These are phyloP conservation scores for Pelargonium citronellum DNA, from an alignment of 441 rosid species.

Conservation along the genomic window DNA sequence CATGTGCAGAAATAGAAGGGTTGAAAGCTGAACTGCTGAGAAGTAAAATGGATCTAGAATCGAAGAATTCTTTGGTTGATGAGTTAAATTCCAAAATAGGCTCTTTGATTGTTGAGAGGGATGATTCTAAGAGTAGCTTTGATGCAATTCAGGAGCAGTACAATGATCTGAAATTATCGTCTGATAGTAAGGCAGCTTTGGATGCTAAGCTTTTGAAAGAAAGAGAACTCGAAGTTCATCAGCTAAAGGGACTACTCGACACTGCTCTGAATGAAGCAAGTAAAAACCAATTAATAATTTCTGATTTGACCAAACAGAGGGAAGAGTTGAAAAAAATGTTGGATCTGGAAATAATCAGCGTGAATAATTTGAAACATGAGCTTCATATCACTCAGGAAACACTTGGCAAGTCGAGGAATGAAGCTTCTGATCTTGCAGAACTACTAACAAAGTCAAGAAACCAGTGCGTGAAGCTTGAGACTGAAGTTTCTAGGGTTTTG, in stretches of 20 bases:
- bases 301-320: slow-evolving; percentile 45
- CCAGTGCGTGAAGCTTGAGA: slow-evolving; percentile 47
- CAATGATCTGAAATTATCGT: slow-evolving; percentile 47
- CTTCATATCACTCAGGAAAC: slow-evolving; percentile 40
- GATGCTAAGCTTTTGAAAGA: slow-evolving; percentile 46
- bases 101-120: slow-evolving; percentile 46
- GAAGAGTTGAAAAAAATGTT: slow-evolving; percentile 46
- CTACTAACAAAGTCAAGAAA: slow-evolving; percentile 46
- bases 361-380: slow-evolving; percentile 51
- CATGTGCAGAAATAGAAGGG: slow-evolving; percentile 38
- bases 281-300: slow-evolving; percentile 34
- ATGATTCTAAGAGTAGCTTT: slow-evolving; percentile 42
- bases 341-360: slow-evolving; percentile 37
- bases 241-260: slow-evolving; percentile 48
- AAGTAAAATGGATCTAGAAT: slow-evolving; percentile 41
- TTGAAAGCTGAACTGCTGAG: slow-evolving; percentile 39
- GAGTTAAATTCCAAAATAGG: slow-evolving; percentile 46
- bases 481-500: slow-evolving; percentile 46
- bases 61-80: slow-evolving; percentile 41
- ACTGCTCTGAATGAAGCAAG: slow-evolving; percentile 35
- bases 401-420: slow-evolving; percentile 44
- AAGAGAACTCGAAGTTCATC: slow-evolving; percentile 44
- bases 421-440: slow-evolving; percentile 47
- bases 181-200: slow-evolving; percentile 47
- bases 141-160: slow-evolving; percentile 41